Base-by-base conservation (phyloP, 352 stramenopile species). In the Phytophthora agathidicida region DNA sequence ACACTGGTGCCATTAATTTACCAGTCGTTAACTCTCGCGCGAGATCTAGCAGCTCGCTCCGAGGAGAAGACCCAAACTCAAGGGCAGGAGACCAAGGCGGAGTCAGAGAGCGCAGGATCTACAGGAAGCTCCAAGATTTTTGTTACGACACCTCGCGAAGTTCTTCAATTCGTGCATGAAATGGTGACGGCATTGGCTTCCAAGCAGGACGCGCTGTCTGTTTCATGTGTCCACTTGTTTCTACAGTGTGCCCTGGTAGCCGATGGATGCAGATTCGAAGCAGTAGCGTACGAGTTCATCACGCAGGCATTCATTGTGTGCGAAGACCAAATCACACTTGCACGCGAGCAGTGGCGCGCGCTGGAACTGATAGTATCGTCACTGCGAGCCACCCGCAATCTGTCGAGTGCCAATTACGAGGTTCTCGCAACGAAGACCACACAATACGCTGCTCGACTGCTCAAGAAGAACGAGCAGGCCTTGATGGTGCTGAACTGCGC, bases 101-200 rank as follows among this genome's bases (percentile, higher is more conserved):
- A 52, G 31, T 50, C 44, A 30, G 27, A 48, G 24, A 31, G 2
- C 6, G 5, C 19, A 24, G 36, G 0, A 22, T 41, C 53, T 17
- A 16, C 19, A 2, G 38, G 24, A 1, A 42, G 31, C n/a, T 6
- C 31, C 27, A 27, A 65, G 39, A 48, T 16, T 20, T 47, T 68
- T 26, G 48, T 46, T 30, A 83, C 80, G 16, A 93, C 83, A 2
- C 90, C 90, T 27, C 83, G 96, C 14, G 98, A 99, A 76, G 89
- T 98, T 9, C 96, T 99, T 30, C 93, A 99, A 35, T 99, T 99
- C 62, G 80, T 99, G 3, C 97, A 99, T 77, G 95, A 99, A 73
- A 98, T 97, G 44, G 92, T 99, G 42, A 98, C 94, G 6, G 91
- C 88, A 2, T 62, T 99, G 38, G 86, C 83, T 6, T 91, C 83